These are phyloP conservation scores for Erysimum cheiranthoides DNA, from an alignment of 345 rosid genomes.

Conservation along the genomic window DNA sequence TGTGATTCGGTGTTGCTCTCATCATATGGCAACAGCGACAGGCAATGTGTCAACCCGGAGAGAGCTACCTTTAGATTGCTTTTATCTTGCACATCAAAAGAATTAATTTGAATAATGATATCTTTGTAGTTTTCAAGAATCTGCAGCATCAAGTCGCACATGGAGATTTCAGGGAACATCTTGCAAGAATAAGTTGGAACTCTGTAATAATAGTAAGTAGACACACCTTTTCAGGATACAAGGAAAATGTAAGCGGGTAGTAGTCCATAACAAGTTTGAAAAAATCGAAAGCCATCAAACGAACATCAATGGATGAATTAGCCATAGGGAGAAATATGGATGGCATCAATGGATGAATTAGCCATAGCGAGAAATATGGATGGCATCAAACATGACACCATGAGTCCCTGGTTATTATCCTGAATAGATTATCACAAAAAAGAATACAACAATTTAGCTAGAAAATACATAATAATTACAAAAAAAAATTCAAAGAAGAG, in stretches of 20 bases:
- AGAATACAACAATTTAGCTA: slow-evolving; percentile 15
- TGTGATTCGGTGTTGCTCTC: slow-evolving; percentile 46
- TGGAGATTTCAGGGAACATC: neutral
- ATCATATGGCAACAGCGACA: slow-evolving; percentile 65
- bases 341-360: no score
- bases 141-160: slow-evolving; percentile 45
- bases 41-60: slow-evolving; percentile 74
- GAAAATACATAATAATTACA: neutral
- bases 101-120: slow-evolving; percentile 61
- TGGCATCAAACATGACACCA: slow-evolving; percentile 73
- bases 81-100: slow-evolving; percentile 71
- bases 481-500: slow-evolving; percentile 5
- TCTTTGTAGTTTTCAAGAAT: slow-evolving; percentile 80
- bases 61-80: slow-evolving; percentile 70
- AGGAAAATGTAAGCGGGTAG: slow-evolving; percentile 66
- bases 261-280: slow-evolving; percentile 69
- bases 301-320: slow-evolving; percentile 75
- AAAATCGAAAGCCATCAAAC: slow-evolving; percentile 87
- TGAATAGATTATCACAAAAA: slow-evolving; percentile 49
- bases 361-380: no score
- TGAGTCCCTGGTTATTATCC: slow-evolving; percentile 70
- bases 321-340: slow-evolving; percentile 83
- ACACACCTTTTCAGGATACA: slow-evolving; percentile 77
- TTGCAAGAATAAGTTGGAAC: neutral
- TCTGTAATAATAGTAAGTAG: neutral